These are phyloP conservation scores for Trichoderma sp. DNA, from an alignment of 2,329 filamentous ascomycete species.

Conservation along the genomic window DNA sequence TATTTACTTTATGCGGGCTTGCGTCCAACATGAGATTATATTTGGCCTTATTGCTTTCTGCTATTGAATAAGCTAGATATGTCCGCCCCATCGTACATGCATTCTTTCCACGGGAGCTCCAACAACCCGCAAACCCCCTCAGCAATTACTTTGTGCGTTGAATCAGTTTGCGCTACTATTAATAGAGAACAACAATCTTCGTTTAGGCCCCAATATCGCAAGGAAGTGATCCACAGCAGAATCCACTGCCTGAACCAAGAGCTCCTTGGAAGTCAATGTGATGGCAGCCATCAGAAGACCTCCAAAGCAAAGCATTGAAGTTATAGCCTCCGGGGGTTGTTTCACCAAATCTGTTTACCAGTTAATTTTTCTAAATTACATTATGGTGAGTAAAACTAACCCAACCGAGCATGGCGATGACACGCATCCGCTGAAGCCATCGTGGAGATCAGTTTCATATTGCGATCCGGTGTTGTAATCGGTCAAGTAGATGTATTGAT, in stretches of 20 bases:
- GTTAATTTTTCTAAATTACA: not conserved
- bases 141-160: not conserved
- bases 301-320: not conserved
- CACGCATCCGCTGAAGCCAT: not conserved
- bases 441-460: not conserved
- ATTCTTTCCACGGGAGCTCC: not conserved
- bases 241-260: not conserved
- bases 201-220: not conserved
- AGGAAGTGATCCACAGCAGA: not conserved
- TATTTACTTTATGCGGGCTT: not conserved
- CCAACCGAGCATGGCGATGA: not conserved
- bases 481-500: not conserved
- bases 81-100: not conserved
- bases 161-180: not conserved
- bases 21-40: not conserved
- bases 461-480: not conserved
- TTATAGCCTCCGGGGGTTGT: not conserved
- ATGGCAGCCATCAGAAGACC: not conserved
- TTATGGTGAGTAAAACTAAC: not conserved
- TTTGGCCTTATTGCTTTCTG: too few relatives aligned
- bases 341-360: not conserved
- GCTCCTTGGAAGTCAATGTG: not conserved
- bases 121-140: not conserved
- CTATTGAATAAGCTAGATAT: too few relatives aligned
- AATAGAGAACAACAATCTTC: not conserved